Base-by-base conservation (phyloP, 2,329 filamentous ascomycete species). In the Westerdykella ornata region DNA sequence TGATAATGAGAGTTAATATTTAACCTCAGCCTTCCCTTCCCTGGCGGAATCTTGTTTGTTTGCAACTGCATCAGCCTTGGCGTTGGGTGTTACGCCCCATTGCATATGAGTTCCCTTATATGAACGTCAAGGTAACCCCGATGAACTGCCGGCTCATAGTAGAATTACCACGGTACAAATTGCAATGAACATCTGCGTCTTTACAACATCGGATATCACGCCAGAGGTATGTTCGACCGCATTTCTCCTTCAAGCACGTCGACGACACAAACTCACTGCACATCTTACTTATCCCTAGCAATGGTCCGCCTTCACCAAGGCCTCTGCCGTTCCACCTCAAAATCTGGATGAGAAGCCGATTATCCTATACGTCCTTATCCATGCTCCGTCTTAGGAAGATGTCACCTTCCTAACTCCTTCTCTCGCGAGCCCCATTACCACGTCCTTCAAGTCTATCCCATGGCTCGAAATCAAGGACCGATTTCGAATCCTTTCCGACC, bases 151-250 rank as follows among this genome's bases (percentile, higher is more conserved):
- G 5, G 5, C 20, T 11, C 22, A 26, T 7, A 4, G 12, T 7
- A 9, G 22, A 26, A 26, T 26, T 26, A 2, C 22, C 12, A 8
- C 8, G 2, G 22, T 26, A 11, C 22, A 26, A 26, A 18, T 7
- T 28, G 30, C 37, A 38, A 38, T 38, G 37, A 38, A 38, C 37
- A 28, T 28, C 20, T 28, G 38, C 16, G 35, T 43, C 28, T 38
- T 43, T 30, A 14, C 35, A 11, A 38, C 40, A 33, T 43, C 38
- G 19, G 40, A 43, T 31, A 43, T 43, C 35, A 43, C 28, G 22
- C 35, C 35, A 14, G 35, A 43, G 32, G 40, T 38, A 33, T 26
- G 28, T 36, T 7, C n/a, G 3, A 15, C 20, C 35, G 12, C 19
- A 18, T 29, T 26, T 31, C 26, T 20, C 13, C 16, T 30, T 20